Evolutionary conservation across 805 yeast genomes (phyloP), one percentile per base, ranked within the genome.

Genomic region (Metschnikowia dekortorum): DNA sequence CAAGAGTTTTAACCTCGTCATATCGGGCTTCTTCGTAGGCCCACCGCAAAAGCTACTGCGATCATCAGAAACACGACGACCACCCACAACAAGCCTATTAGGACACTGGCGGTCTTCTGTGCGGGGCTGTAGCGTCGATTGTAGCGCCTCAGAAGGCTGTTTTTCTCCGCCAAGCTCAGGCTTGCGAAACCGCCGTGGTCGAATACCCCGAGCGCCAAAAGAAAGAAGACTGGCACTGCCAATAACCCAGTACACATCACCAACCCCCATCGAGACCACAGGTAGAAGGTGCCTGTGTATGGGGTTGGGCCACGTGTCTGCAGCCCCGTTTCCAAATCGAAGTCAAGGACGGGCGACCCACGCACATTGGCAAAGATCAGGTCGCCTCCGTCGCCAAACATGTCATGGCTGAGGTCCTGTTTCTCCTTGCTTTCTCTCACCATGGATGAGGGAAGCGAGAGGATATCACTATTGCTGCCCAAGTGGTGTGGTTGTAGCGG

Each of bases 151-250:
- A 46, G 52, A 7, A 42, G 10, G 9, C 37, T 30, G 37, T 56
- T 47, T 13, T 31, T 61, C 32, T 55, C 54, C 37, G 54, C 56
- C 18, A 54, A 35, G 31, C 53, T 51, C 41, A 31, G 22, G 11
- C 45, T 22, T 10, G 46, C 29, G 31, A 53, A 49, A 8, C 61
- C 63, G 26, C 57, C 60, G 39, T 56, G 54, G 53, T 73, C 77
- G 48, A 72, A 68, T 14, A 64, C 56, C 3, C 77, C 77, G 8
- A 67, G 46, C 4, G 71, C 49, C 9, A 72, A 41, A 16, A 71
- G 57, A 39, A 71, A 70, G 50, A 63, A 72, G n/a, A 72, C 52
- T 6, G 77, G 77, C 29, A 74, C 74, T 1, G 68, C 56, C 8
- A 73, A 43, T 6, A 72, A 58, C 2, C 72, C 75, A 8, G 65